Base-by-base conservation (phyloP, 768 basidiomycete genomes). In the Tricholoma sp. region DNA sequence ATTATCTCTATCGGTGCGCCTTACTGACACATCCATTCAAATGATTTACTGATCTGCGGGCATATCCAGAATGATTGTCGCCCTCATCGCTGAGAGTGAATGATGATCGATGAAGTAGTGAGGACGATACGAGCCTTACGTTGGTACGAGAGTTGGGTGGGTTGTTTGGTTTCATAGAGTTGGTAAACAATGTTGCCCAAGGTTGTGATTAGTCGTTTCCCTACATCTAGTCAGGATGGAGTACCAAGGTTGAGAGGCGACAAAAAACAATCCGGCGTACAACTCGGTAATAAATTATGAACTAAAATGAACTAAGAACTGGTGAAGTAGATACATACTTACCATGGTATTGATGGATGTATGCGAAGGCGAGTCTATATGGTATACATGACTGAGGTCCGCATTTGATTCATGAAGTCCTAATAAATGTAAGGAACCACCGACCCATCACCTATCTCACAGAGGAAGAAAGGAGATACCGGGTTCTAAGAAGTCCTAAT, bases 401-500 rank as follows among this genome's bases (percentile, higher is more conserved):
- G 24, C 5, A 27, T 5, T 27, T 37, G 41, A 22, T 37, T 43
- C 19, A 54, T 24, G 35, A 24, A 2, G 3, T 45, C 6, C 2
- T 5, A 6, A 37, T 11, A 56, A 66, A 72, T 79, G 78, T 79
- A 72, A 64, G 74, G 75, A 79, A 84, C 88, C 78, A 85, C 89
- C 89, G 86, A 88, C 89, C 89, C 89, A 77, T 84, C 85, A 66
- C 71, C 76, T 75, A 78, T 75, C 73, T 78, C 64, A 66, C 51
- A 55, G 57, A 61, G 57, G 51, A 51, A 63, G 62, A 67, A 78
- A 79, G 73, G 78, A 72, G 81, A 85, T 67, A 78, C 65, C 73
- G 87, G 88, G 89, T 90, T 52, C 88, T 91, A 64, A 90, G 89
- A 91, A 79, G 86, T 85, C 84, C 88, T 71, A 59, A 61, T 88